phyloP scores from a whole-genome alignment of 192 early-diverging fungal species.

The Funneliformis geosporum region DNA sequence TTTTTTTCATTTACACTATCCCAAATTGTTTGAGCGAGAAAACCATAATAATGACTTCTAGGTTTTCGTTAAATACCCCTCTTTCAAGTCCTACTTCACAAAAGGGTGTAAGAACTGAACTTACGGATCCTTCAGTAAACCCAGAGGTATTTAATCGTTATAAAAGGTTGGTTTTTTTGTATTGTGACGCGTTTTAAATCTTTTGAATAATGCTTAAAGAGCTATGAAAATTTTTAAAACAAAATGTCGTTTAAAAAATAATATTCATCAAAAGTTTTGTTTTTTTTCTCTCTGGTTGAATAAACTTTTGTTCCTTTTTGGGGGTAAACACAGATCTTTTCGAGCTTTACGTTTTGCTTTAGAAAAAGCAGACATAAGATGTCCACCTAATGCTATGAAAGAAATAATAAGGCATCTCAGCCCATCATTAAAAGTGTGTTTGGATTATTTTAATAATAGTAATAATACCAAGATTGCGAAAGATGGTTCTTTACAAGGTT shows the following conservation, averaged over 20 bases:
- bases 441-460: slow-evolving; percentile 14
- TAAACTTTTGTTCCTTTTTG: no score
- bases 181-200: neutral
- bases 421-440: neutral
- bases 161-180: neutral
- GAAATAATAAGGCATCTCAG: slow-evolving; percentile 11
- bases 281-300: neutral
- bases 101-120: neutral
- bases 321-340: neutral
- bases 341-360: neutral
- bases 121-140: neutral
- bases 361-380: neutral
- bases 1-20: no score
- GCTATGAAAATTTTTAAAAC: no score
- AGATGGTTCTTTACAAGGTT: neutral
- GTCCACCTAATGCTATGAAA: slow-evolving; percentile 20
- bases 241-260: no score
- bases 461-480: neutral
- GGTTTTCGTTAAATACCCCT: neutral
- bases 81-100: neutral
- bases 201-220: neutral
- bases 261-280: neutral
- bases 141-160: neutral
- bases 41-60: neutral
- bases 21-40: neutral